Conservation (phyloP, 2,329 filamentous ascomycete genomes). For the Colletotrichum sidae region DNA sequence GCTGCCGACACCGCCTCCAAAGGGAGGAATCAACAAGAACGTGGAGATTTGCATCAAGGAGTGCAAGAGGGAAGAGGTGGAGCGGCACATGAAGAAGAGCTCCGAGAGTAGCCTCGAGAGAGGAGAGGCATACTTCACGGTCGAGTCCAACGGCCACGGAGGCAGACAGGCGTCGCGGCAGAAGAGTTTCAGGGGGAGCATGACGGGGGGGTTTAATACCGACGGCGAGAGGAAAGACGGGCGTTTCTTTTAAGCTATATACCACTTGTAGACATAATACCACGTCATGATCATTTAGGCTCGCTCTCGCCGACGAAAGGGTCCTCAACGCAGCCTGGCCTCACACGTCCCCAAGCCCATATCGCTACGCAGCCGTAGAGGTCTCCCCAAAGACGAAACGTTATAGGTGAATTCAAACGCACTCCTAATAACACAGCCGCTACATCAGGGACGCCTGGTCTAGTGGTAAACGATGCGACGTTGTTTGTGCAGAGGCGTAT, state of each 20-base stretch:
- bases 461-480: background rate
- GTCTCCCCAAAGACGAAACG: too few relatives aligned
- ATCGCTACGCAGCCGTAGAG: too few relatives aligned
- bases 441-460: background rate
- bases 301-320: too few relatives aligned
- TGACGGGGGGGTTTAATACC: background rate
- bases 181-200: conserved; percentile 5
- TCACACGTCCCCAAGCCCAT: too few relatives aligned
- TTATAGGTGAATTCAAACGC: too few relatives aligned
- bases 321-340: too few relatives aligned
- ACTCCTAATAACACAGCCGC: background rate
- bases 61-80: conserved; percentile 2
- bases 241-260: background rate
- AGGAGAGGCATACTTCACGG: conserved; percentile 10
- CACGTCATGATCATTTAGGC: too few relatives aligned
- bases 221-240: background rate
- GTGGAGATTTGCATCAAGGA: conserved; percentile 30
- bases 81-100: background rate
- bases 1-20: conserved; percentile 2
- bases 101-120: conserved; percentile 15
- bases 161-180: background rate
- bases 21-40: conserved; percentile 28
- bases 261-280: too few relatives aligned
- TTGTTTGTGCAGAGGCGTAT: background rate
- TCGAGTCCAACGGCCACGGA: background rate